Evolutionary conservation across 129 eudicot species (phyloP), one percentile per base, ranked within the genome.

Genomic region (Chrysanthemum lavandulifolium): DNA sequence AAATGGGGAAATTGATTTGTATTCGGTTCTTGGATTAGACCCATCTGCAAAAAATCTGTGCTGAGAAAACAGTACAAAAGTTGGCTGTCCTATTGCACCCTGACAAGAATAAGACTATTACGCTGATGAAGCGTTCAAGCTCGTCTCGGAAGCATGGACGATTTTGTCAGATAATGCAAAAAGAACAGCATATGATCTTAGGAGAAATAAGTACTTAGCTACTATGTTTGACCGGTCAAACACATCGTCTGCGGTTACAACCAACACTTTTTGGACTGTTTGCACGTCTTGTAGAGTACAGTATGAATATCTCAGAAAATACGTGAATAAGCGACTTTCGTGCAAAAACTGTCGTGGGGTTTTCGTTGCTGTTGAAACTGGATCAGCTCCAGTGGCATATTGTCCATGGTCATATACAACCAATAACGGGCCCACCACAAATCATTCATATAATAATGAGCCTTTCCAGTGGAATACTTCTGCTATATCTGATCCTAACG

Each of bases 211-310:
- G 61, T 82, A 78, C 55, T 54, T 86, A 14, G 65, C 81, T 14
- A 64, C 75, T 59, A 61, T 47, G 58, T 65, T 81, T 78, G 79
- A 69, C n/a, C 76, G 58, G 56, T 47, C 82, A 53, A 75, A 36
- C 12, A 47, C 45, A 10, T 55, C 57, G 13, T 77, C 95, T 72
- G 89, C 81, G 47, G 67, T 67, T 55, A 81, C 87, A 15, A 81
- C 72, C 0, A 91, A 90, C 72, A 87, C 97, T 13, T 93, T 93
- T 79, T 93, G 98, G 98, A 93, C 98, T 1, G 86, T 93, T 14
- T 93, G 98, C 74, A 89, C 98, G 10, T 87, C 97, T 16, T 93
- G 98, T 85, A 89, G 86, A 53, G 97, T 93, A 74, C 97, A 93
- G 61, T 93, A 93, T 75, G 98, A 93, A 63, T 93, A 93, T 81